Evolutionary conservation across 805 yeast species (phyloP).

Genomic region (Candida ovalis): DNA sequence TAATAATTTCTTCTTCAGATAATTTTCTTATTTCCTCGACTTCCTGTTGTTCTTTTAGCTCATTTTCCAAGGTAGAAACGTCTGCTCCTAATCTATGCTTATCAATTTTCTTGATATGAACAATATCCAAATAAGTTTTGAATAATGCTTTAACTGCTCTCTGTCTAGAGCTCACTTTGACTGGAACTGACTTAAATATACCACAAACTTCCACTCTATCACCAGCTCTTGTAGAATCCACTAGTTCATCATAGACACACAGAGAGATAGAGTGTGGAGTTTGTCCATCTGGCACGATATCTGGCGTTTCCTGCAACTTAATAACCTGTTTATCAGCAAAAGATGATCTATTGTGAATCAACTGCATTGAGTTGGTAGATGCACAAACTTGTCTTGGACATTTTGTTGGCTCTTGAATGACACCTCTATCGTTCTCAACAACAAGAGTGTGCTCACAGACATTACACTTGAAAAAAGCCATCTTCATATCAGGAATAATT

Average conservation of each 20-base stretch:
- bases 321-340: constrained; percentile 96
- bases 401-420: constrained; percentile 85
- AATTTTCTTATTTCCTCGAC: constrained; percentile 74
- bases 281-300: constrained; percentile 95
- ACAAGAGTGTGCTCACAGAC: constrained; percentile 92
- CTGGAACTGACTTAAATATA: constrained; percentile 88
- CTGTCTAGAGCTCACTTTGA: constrained; percentile 80
- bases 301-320: constrained; percentile 78
- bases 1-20: constrained; percentile 62
- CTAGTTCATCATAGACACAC: constrained; percentile 93
- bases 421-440: constrained; percentile 92
- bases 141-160: constrained; percentile 78
- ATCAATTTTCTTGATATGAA: constrained; percentile 85
- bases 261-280: constrained; percentile 95
- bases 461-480: constrained; percentile 91
- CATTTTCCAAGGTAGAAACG: constrained; percentile 61
- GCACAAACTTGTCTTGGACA: constrained; percentile 91
- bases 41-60: constrained; percentile 57
- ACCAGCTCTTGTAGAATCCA: constrained; percentile 93
- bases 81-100: constrained; percentile 79
- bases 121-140: constrained; percentile 92
- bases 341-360: constrained; percentile 86
- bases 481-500: constrained; percentile 96
- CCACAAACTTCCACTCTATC: constrained; percentile 96
- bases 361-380: constrained; percentile 79